Percentiles rank a stretch among this genome's conserved stretches.
These are phyloP conservation scores for Triadica sebifera DNA, from an alignment of 345 rosid species.

Conservation along the genomic window DNA sequence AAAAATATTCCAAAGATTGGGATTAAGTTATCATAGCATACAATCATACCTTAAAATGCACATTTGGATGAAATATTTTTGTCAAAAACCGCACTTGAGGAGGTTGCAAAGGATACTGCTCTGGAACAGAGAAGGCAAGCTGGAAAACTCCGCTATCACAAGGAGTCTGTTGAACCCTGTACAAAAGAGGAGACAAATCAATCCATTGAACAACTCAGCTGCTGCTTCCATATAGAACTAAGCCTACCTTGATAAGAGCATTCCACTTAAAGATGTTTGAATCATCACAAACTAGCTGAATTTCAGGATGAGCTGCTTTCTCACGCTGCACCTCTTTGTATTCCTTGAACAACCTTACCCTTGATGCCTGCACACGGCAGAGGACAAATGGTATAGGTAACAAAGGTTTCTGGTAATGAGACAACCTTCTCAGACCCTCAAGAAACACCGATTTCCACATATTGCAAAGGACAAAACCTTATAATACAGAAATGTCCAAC, in stretches of 20 bases:
- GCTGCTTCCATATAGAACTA: background rate
- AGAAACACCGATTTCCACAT: no score
- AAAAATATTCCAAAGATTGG: no score
- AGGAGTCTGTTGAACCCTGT: constrained; percentile 96
- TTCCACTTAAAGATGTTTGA: constrained; percentile 98
- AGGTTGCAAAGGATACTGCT: constrained; percentile 94
- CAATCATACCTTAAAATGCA: constrained; percentile 81
- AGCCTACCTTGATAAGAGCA: constrained; percentile 83
- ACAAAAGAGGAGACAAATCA: constrained; percentile 9
- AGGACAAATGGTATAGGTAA: no score
- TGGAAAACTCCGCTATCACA: constrained; percentile 96
- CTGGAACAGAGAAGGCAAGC: constrained; percentile 93
- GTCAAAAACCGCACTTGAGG: constrained; percentile 98
- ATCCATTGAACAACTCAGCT: constrained; percentile 12
- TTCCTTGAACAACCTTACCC: no score
- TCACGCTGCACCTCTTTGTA: constrained; percentile 56
- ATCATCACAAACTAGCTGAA: constrained; percentile 72
- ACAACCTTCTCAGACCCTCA: no score
- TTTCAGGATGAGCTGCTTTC: constrained; percentile 31
- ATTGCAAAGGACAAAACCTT: no score
- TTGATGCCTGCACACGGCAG: no score
- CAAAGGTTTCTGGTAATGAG: no score
- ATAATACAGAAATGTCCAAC: no score
- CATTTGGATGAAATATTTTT: constrained; percentile 97
- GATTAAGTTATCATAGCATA: background rate